Base-by-base conservation (phyloP, 495 filamentous ascomycete species). In the Tuber borchii region DNA sequence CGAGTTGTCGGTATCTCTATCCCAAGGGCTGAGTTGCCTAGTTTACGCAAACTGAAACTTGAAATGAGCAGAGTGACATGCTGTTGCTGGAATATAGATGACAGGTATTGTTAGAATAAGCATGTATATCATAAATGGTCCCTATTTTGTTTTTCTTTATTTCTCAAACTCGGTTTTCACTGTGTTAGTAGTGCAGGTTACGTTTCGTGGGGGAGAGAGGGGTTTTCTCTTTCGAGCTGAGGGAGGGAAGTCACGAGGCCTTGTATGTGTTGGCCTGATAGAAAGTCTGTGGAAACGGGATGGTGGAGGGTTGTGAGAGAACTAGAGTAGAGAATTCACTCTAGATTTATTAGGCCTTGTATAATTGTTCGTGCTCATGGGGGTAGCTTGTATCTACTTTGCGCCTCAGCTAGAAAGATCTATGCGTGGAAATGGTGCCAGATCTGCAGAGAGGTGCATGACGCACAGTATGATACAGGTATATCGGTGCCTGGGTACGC, bases 1-100 rank as follows among this genome's bases (percentile, higher is more conserved):
- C n/a, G 56, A 31, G 26, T 34, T n/a, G 2, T 61, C 12, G 26
- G 26, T 34, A 34, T 16, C 5, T 14, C 26, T 34, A 8, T 34
- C 26, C 10, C 14, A 2, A n/a, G 26, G 14, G 12, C 10, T 34
- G 56, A 34, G 56, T 65, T 26, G 34, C 10, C 56, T 31, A 65
- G 31, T 65, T 65, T 65, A 65, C 56, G 56, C 56, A 65, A 65
- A 17, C 56, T 65, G 56, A 65, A 65, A 65, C 26, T 34, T 17
- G 56, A 65, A 17, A 16, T 65, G 26, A 9, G 51, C n/a, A 2
- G 2, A 8, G 56, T 16, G 7, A 26, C 3, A 10, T 6, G 14
- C 51, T 31, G 12, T 2, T 31, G n/a, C n/a, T 5, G 3, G n/a
- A 65, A 34, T 61, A 3, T 4, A 8, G 51, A 22, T 12, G 48